Base-by-base conservation (phyloP, 257 asterid genomes). In the Linaria vulgaris region DNA sequence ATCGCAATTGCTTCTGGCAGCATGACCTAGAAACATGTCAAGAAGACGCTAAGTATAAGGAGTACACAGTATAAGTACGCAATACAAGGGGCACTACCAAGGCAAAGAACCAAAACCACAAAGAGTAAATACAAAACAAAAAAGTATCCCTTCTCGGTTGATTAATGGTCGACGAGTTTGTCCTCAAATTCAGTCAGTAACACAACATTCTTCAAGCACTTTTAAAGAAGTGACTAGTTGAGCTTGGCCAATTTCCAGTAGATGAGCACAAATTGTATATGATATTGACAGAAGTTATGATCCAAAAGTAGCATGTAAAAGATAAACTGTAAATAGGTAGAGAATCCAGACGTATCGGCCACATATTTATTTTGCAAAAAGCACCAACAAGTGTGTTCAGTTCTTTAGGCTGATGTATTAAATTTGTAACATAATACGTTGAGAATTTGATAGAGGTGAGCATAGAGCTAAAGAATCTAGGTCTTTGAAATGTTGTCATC, bases 1-100 rank as follows among this genome's bases (percentile, higher is more conserved):
- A 89, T 92, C 24, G 98, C 97, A 77, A 92, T 63, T 45, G 98
- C 95, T 80, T 92, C 98, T 13, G 97, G 96, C 66, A 92, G 79
- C 97, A 89, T 91, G 58, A 92, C 83, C 98, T 92, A 71, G 22
- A 71, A 64, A 80, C 41, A 66, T 72, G 68, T 27, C 44, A 34
- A 59, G 64, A 45, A 65, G 41, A 55, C 47, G 12, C 13, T 20
- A 46, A 14, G 49, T 43, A 14, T 46, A 12, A 21, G 3, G 8
- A 24, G 48, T n/a, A n/a, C n/a, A n/a, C n/a, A n/a, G n/a, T n/a
- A n/a, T n/a, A n/a, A 25, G 53, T 24, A 61, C 12, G 39, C 24
- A 34, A 43, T 44, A n/a, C 56, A 39, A 54, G 47, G 52, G 50
- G 41, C 46, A 34, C 51, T 31, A 12, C 12, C 44, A 34, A 41